Evolutionary conservation across 805 yeast species (phyloP).

Genomic region (Priceomyces castillae): DNA sequence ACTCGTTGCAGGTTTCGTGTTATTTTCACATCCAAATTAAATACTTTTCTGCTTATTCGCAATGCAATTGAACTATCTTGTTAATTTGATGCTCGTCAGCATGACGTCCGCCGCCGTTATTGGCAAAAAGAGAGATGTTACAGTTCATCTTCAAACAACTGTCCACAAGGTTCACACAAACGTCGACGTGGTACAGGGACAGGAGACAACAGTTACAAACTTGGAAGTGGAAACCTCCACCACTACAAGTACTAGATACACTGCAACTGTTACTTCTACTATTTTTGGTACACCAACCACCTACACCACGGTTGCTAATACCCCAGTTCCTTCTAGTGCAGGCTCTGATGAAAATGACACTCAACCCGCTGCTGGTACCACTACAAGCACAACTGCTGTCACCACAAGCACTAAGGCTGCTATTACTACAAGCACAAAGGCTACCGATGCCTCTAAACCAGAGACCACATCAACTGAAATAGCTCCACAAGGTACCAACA

Average conservation of each 20-base stretch:
- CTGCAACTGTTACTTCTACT: slow-evolving; percentile 43
- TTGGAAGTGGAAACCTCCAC: slow-evolving; percentile 29
- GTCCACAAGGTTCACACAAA: slow-evolving; percentile 35
- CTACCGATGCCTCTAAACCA: slow-evolving; percentile 11
- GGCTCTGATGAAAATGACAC: slow-evolving; percentile 3
- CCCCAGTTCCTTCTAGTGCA: slow-evolving; percentile 18
- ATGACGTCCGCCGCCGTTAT: slow-evolving; percentile 9
- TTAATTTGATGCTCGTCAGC: background rate
- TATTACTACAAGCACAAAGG: slow-evolving; percentile 11
- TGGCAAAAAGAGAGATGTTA: slow-evolving; percentile 21
- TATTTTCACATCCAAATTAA: slow-evolving; percentile 13
- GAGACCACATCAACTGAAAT: slow-evolving; percentile 12
- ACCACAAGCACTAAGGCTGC: slow-evolving; percentile 8
- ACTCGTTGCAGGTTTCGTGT: too few relatives aligned
- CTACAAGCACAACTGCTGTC: slow-evolving; percentile 9
- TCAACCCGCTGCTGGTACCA: slow-evolving; percentile 5
- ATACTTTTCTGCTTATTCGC: slow-evolving; percentile 17
- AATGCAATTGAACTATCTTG: slow-evolving; percentile 1
- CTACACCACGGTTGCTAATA: slow-evolving; percentile 33
- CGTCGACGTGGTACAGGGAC: slow-evolving; percentile 30
- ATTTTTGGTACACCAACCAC: slow-evolving; percentile 38
- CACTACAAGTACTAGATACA: slow-evolving; percentile 38
- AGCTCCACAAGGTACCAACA: slow-evolving; percentile 1
- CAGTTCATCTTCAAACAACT: slow-evolving; percentile 34
- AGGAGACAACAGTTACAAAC: slow-evolving; percentile 28